Evolutionary conservation across 1,139 yeast genomes (phyloP), one percentile per base, ranked within the genome.

Genomic region (Hyphopichia burtonii): DNA sequence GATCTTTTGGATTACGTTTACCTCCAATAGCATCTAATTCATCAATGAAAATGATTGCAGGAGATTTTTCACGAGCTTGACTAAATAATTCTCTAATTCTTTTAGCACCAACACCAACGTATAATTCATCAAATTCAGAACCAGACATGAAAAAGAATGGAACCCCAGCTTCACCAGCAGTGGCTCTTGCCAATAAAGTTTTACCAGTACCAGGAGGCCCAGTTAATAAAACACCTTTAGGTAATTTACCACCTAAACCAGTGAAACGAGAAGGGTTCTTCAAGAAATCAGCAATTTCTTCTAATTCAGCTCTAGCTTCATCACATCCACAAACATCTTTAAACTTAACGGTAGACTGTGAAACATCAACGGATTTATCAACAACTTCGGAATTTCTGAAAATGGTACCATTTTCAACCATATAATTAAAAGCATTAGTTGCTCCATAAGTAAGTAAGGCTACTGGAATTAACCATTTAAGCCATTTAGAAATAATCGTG

Each of bases 141-240:
- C 99, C 99, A 4, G 96, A 86, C 98, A 93, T 91, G 66, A 91
- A 93, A 66, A 93, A 93, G 61, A 94, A 94, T 23, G 98, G 99
- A 25, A 93, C 99, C 38, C 96, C 99, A 2, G 99, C 99, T 66
- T 94, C 99, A 46, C 99, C 99, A 10, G 99, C 99, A 32, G 97
- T 95, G 16, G 99, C 99, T 54, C 99, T 80, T 1, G 99, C 99
- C 48, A 94, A 77, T 49, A 94, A 72, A 1, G 99, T 94, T 65
- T 94, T 94, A 79, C 99, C 99, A 6, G 99, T 94, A 68, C 99
- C 99, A 32, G 99, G 99, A 32, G 99, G 99, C 37, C 99, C 99
- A 7, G 99, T 93, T 49, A 94, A 74, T 44, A 94, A 70, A 4
- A 94, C 96, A 72, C 99, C 99, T 63, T 91, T 93, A 44, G 99